A percentile compares a stretch with the other conserved stretches of the same genome.
Evolutionary conservation across 2,329 filamentous ascomycete genomes (phyloP).

Genomic region (Cladophialophora chaetospira): DNA sequence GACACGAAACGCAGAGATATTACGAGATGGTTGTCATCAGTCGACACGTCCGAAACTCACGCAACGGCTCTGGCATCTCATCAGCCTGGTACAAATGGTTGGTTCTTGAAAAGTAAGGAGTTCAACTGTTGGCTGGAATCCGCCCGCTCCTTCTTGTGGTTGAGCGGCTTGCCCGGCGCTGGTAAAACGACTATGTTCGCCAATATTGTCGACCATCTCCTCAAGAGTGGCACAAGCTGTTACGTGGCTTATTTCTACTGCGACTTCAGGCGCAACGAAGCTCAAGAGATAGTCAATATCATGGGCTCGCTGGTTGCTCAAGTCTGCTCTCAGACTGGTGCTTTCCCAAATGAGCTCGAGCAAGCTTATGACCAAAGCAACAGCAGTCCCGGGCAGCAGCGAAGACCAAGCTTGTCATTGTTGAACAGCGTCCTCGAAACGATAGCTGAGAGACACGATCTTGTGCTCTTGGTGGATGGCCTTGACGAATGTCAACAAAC

Average conservation of each 20-base stretch:
- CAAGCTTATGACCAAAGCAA: background rate
- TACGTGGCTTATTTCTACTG: conserved; percentile 4
- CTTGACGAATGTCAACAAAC: conserved; percentile 27
- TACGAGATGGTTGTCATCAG: background rate
- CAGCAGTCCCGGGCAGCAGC: background rate
- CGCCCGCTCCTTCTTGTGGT: background rate
- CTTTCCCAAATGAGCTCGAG: background rate
- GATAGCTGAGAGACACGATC: background rate
- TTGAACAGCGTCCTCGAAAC: background rate
- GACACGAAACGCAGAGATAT: background rate
- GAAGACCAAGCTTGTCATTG: background rate
- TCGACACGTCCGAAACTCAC: background rate
- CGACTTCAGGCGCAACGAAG: background rate
- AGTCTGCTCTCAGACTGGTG: background rate
- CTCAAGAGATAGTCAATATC: conserved; percentile 3
- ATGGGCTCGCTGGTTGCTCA: conserved; percentile 2
- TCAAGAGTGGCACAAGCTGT: background rate
- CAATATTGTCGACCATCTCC: background rate
- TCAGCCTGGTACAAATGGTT: conserved; percentile 1
- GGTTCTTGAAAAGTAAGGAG: background rate
- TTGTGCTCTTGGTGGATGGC: conserved; percentile 24
- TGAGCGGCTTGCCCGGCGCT: background rate
- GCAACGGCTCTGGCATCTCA: background rate
- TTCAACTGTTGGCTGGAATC: background rate
- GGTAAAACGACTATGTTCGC: background rate